Evolutionary conservation across 1,139 yeast genomes (phyloP), one percentile per base, ranked within the genome.

Genomic region (Taiozyma sp.): DNA sequence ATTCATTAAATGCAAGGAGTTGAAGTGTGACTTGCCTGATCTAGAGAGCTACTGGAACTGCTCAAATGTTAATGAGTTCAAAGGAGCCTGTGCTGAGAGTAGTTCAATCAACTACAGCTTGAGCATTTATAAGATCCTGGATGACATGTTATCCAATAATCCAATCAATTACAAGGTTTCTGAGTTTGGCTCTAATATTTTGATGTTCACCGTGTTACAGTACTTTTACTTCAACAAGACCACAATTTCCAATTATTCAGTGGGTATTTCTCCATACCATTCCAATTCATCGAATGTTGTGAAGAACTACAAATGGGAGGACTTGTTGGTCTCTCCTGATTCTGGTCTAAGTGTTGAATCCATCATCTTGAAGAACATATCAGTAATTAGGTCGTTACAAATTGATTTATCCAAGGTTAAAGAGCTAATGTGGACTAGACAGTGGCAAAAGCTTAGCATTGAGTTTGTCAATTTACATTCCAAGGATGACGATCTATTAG

Each of bases 141-240:
- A 58, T 32, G 65, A 62, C 40, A 55, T 60, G 54, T 48, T 61
- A 9, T 48, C 54, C 43, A 59, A 61, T 46, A 60, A 56, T 41
- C 63, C 54, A 46, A 61, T 57, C 44, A 53, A 48, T 43, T 60
- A 60, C 44, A 61, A 63, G 41, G 47, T 63, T 14, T 60, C 65
- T 46, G 76, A 72, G 51, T 72, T 64, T 60, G 76, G 75, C 4
- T 65, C 73, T 23, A 63, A 67, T 16, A 67, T 72, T 52, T 54
- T 73, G 27, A 73, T 71, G 55, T 69, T 68, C 56, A 71, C 72
- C 0, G 59, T 72, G 8, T 67, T 71, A 48, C 76, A 72, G 51
- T 64, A 61, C 45, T 57, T 62, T 32, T 57, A 51, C 44, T 55
- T 50, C 40, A 54, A 56, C 45, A 57, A 56, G 41, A 56, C 52